Evolutionary conservation across 179 eudicot species (phyloP).

Genomic region (Actinidia chinensis): DNA sequence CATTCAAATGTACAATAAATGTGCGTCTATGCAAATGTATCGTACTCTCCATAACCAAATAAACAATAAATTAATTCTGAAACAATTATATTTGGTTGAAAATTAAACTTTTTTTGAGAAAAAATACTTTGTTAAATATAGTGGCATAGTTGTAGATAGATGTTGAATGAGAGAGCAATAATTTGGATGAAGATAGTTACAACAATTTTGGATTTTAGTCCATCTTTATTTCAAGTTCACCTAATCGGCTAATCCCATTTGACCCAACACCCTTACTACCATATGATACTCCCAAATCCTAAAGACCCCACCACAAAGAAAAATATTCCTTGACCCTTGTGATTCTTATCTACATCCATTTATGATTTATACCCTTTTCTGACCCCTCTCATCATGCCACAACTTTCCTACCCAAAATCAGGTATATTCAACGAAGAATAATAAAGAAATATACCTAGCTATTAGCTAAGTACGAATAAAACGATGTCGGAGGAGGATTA

Average conservation of each 20-base stretch:
- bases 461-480: too few relatives aligned
- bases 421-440: not conserved
- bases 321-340: not conserved
- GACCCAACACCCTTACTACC: not conserved
- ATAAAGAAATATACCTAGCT: too few relatives aligned
- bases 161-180: not conserved
- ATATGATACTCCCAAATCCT: not conserved
- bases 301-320: conserved; percentile 6
- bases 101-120: too few relatives aligned
- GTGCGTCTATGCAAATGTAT: too few relatives aligned
- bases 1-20: too few relatives aligned
- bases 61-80: too few relatives aligned
- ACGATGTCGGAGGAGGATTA: too few relatives aligned
- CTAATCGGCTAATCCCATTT: not conserved
- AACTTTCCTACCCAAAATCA: not conserved
- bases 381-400: not conserved
- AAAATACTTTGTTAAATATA: not conserved
- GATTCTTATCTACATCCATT: not conserved
- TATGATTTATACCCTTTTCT: not conserved
- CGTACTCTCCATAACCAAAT: too few relatives aligned
- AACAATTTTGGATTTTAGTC: not conserved
- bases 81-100: too few relatives aligned
- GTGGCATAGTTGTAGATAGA: not conserved
- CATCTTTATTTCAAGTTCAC: not conserved
- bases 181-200: not conserved